Evolutionary conservation across 768 basidiomycete genomes (phyloP).

Genomic region (Rhizopogon salebrosus): DNA sequence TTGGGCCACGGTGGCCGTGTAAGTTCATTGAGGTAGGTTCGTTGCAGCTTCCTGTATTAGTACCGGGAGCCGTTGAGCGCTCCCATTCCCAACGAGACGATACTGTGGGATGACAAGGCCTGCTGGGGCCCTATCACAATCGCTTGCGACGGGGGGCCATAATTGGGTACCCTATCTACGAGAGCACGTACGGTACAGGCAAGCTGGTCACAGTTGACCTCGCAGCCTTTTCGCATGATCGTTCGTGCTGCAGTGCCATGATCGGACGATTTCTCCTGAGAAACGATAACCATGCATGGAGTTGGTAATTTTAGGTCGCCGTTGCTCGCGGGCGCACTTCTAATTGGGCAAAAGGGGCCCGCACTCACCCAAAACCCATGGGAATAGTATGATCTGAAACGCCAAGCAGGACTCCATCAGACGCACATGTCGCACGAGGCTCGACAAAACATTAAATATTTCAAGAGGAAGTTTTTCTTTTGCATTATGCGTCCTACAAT

Average conservation of each 20-base stretch:
- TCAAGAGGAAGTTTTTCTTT: neutral
- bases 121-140: neutral
- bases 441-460: neutral
- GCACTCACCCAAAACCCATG: neutral
- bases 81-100: neutral
- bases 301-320: slow-evolving; percentile 1
- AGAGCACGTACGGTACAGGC: neutral
- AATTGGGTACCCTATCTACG: neutral
- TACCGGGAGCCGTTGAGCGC: neutral
- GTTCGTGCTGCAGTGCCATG: neutral
- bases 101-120: neutral
- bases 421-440: neutral
- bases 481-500: neutral
- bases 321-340: neutral
- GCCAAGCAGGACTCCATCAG: neutral
- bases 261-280: neutral
- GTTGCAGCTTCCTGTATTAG: neutral
- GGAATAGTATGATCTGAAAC: neutral
- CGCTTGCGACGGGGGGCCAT: neutral
- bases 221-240: neutral
- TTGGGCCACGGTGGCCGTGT: neutral
- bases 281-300: neutral
- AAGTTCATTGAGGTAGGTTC: neutral
- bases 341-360: neutral
- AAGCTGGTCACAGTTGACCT: neutral